Conservation (phyloP, 73 alveolate species). For the Stentor coeruleus region DNA sequence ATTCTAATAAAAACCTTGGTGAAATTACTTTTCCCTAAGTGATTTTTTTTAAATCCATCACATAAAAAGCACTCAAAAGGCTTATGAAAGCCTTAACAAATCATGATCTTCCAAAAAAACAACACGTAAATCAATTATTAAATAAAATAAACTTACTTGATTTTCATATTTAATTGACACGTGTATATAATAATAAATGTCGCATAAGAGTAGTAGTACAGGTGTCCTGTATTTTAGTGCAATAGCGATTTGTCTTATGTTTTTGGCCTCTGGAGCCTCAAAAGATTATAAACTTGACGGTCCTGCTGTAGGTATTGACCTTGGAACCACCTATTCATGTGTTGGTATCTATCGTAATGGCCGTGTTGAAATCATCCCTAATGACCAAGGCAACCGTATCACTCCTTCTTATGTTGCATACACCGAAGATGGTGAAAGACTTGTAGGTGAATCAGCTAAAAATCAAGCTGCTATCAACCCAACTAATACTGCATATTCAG, state of each 20-base stretch:
- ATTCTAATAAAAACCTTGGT: too few species aligned
- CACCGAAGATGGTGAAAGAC: conserved; percentile 77
- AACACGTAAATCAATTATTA: too few species aligned
- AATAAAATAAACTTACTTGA: too few species aligned
- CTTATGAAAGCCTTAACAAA: too few species aligned
- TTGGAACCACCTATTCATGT: conserved; percentile 96
- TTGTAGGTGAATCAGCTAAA: conserved; percentile 95
- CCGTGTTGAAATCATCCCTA: conserved; percentile 88
- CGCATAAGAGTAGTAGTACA: background rate
- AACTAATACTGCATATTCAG: conserved; percentile 73
- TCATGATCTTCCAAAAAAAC: too few species aligned
- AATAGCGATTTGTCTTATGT: background rate
- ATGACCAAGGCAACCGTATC: conserved; percentile 78
- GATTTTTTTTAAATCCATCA: too few species aligned
- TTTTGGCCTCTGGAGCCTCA: conserved; percentile 20
- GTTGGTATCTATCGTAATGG: conserved; percentile 88
- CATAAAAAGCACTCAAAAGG: too few species aligned
- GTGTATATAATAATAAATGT: conserved; percentile 25
- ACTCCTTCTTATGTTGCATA: conserved; percentile 94
- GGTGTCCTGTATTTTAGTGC: background rate
- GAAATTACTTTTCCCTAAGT: too few species aligned
- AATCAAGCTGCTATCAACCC: conserved; percentile 81
- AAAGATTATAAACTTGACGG: conserved; percentile 59
- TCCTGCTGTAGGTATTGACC: conserved; percentile 94
- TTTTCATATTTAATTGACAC: conserved; percentile 14